Base-by-base conservation (phyloP, 768 basidiomycete species). In the Tricholoma saponaceum region DNA sequence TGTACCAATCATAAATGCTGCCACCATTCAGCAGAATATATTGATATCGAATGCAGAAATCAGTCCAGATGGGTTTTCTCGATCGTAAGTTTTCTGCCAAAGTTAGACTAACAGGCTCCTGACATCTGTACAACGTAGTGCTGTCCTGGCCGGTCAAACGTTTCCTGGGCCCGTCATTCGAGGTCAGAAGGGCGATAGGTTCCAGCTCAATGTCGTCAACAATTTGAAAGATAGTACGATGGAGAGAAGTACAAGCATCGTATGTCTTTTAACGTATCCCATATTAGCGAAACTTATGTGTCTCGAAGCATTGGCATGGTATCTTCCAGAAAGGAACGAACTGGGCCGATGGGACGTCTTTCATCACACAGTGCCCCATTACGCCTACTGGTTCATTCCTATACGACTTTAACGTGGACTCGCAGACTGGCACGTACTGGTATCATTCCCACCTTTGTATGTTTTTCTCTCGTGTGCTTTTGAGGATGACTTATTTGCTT, bases 331-430 rank as follows among this genome's bases (percentile, higher is more conserved):
- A 25, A 12, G 54, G 56, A 4, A 51, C 63, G 4, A 57, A 52
- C 14, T 64, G 63, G 63, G 60, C 55, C 10, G 63, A 64, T 41
- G 63, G 63, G 7, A 41, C 58, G 16, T 55, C 43, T 5, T 55
- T 44, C 13, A 60, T 76, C 3, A 74, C 70, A 8, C 77, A 76
- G 52, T 77, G 75, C 58, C 76, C 75, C 14, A 74, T 74, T 26
- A 61, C 54, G 28, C 63, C 71, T 16, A 66, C 69, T 16, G 46
- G 68, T n/a, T 66, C 60, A 28, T 75, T 74, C 59, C 63, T 65
- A 33, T 72, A 74, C 58, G 62, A 65, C 23, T 74, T 77, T 64
- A 65, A 57, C 26, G 64, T 68, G 28, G 57, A 58, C 46, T 60
- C 66, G 23, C 75, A 76, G 55, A 65, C 75, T 1, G 75, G 75